Conservation (phyloP, 805 yeast genomes). For the Ogataea wickerhamii region DNA sequence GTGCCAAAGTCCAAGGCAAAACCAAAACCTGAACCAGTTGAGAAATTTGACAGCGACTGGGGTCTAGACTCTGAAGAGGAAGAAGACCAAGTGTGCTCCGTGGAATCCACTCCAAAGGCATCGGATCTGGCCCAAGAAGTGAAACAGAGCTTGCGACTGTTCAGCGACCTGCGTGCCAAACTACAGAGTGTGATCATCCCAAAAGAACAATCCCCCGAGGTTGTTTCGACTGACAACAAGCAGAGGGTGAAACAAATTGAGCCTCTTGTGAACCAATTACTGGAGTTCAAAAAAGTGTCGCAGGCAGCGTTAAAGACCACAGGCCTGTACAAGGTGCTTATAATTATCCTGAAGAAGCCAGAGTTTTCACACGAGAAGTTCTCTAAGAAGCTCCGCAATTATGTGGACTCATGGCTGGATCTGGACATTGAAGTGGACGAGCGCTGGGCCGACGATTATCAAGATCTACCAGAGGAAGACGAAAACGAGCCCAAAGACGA, state of each 20-base stretch:
- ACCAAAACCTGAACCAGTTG: constrained; percentile 9
- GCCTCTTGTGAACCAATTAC: constrained; percentile 23
- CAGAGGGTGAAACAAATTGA: constrained; percentile 18
- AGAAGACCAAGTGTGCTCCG: constrained; percentile 15
- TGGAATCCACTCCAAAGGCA: constrained; percentile 20
- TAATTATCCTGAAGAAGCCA: constrained; percentile 35
- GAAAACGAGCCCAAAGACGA: constrained; percentile 51
- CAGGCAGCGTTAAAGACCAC: constrained; percentile 30
- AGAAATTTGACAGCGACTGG: constrained; percentile 28
- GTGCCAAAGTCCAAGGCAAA: constrained; percentile 14
- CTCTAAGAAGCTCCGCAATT: constrained; percentile 16
- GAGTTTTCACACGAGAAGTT: constrained; percentile 24
- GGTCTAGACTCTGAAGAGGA: constrained; percentile 24
- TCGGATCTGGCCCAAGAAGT: constrained; percentile 22
- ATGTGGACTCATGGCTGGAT: constrained; percentile 27
- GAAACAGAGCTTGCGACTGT: constrained; percentile 17
- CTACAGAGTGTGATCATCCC: constrained; percentile 26
- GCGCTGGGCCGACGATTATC: constrained; percentile 26
- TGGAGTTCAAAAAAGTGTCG: constrained; percentile 23
- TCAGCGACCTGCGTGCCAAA: constrained; percentile 22
- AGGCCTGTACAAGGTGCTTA: constrained; percentile 32
- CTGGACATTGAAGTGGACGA: constrained; percentile 29
- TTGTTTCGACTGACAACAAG: constrained; percentile 20
- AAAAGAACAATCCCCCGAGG: constrained; percentile 3
- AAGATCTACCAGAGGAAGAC: constrained; percentile 24